Evolutionary conservation across 192 early-diverging fungal genomes (phyloP), one percentile per base, ranked within the genome.

Genomic region (Coemansia sp.): DNA sequence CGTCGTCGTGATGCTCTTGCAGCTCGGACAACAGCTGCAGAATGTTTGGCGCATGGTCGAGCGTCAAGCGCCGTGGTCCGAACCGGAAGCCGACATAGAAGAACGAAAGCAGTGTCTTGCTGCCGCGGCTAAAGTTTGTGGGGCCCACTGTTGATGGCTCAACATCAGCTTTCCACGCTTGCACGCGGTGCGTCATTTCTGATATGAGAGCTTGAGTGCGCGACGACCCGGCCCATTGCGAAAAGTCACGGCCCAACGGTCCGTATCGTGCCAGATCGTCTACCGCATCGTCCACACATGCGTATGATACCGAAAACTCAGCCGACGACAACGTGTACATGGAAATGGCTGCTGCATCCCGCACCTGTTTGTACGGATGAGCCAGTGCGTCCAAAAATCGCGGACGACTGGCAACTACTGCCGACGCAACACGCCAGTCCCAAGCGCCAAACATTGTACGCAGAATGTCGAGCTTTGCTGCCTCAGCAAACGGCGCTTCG

Each of bases 351-450:
- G 94, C 65, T 14, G 84, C 74, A 57, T 94, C 90, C 4, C 96
- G 85, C 22, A 97, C 92, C 72, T 94, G 93, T 62, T 95, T 87
- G 79, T 97, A 98, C 10, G 93, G 94, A 72, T 93, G 88, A 12
- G 78, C 74, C 58, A 94, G 66, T 32, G 84, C 81, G 11, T 79
- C 66, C 43, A 67, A 21, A 27, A 81, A 63, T 5, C 73, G 69
- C 22, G 69, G 73, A 24, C 53, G 63, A 53, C 73, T 72, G 12
- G 67, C 61, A 2, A 66, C 23, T 3, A 81, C 66, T 4, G 79
- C 35, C 41, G 79, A 72, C n/a, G 66, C 73, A 5, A 96, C 52
- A 6, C 90, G 82, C 93, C 94, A 96, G 25, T 86, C 85, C 60
- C 90, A 86, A 1, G 72, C 70, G 19, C 81, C 67, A 2, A 97